Evolutionary conservation across 1,284 basidiomycete species (phyloP).

Genomic region (Pseudozyma pruni): DNA sequence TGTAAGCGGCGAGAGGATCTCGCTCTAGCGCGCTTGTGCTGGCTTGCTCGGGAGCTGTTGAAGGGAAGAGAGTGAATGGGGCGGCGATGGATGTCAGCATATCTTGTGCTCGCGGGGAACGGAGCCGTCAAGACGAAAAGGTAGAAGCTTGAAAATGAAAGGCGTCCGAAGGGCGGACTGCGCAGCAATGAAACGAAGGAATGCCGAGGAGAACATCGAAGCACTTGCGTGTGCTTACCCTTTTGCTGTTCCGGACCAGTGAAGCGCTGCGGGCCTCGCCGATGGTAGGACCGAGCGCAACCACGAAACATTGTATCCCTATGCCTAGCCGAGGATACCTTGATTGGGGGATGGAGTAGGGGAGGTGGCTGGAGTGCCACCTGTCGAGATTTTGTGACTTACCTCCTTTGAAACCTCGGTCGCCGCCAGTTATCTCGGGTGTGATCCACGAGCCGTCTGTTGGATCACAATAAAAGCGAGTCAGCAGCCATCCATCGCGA

Average conservation of each 20-base stretch:
- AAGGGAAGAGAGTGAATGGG: background rate
- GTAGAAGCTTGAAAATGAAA: constrained; percentile 1
- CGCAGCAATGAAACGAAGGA: constrained; percentile 23
- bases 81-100: constrained; percentile 8
- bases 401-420: constrained; percentile 65
- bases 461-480: background rate
- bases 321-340: background rate
- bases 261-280: background rate
- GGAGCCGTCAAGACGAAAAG: background rate
- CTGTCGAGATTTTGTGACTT: constrained; percentile 18
- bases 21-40: constrained; percentile 38
- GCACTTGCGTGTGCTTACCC: constrained; percentile 50
- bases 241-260: constrained; percentile 27
- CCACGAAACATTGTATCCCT: background rate
- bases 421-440: constrained; percentile 63
- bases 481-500: background rate
- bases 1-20: constrained; percentile 44
- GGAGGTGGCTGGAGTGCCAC: background rate
- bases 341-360: background rate
- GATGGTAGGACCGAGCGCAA: no score
- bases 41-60: constrained; percentile 25
- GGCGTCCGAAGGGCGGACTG: constrained; percentile 6
- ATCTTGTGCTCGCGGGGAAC: background rate
- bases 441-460: constrained; percentile 65
- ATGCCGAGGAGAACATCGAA: constrained; percentile 24